phyloP scores from a whole-genome alignment of 495 filamentous ascomycete species.

The Lasiosphaeris hirsuta region DNA sequence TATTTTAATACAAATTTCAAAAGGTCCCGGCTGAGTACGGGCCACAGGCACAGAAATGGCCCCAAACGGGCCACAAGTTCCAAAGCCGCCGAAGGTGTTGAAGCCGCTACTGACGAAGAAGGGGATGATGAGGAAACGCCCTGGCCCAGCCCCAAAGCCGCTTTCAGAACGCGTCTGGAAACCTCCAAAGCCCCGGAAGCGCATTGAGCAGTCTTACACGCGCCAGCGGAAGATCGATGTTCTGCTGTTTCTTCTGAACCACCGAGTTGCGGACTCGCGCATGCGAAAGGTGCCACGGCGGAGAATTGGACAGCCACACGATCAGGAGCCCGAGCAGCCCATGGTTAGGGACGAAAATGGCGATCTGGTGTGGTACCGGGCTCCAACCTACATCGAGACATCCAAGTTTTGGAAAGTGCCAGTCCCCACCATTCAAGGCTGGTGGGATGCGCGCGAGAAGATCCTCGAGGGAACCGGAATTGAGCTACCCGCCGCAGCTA shows the following conservation, averaged over 20 bases:
- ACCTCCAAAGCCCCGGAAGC: conserved; percentile 19
- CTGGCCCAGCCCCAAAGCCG: conserved; percentile 21
- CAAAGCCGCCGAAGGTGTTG: background rate
- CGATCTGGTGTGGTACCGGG: conserved; percentile 19
- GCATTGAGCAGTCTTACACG: conserved; percentile 24
- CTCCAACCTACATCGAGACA: conserved; percentile 28
- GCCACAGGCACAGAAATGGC: too few species aligned
- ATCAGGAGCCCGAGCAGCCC: conserved; percentile 5
- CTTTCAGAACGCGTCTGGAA: conserved; percentile 18
- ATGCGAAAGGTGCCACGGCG: conserved; percentile 13
- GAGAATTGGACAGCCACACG: conserved; percentile 24
- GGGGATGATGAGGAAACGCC: conserved; percentile 13
- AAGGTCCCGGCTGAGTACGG: too few species aligned
- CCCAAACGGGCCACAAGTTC: background rate
- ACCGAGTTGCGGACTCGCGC: conserved; percentile 20
- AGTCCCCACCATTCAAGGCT: conserved; percentile 23
- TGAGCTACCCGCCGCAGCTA: conserved; percentile 5
- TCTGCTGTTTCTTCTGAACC: conserved; percentile 25
- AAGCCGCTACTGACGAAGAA: conserved; percentile 4
- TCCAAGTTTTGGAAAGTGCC: conserved; percentile 27
- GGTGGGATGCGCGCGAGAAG: conserved; percentile 31
- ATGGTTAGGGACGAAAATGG: conserved; percentile 9
- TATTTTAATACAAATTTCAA: too few species aligned
- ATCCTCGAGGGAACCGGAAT: conserved; percentile 26
- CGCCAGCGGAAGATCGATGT: conserved; percentile 31